phyloP scores from a whole-genome alignment of 2,329 filamentous ascomycete genomes.

The Stemphylium lycopersici region DNA sequence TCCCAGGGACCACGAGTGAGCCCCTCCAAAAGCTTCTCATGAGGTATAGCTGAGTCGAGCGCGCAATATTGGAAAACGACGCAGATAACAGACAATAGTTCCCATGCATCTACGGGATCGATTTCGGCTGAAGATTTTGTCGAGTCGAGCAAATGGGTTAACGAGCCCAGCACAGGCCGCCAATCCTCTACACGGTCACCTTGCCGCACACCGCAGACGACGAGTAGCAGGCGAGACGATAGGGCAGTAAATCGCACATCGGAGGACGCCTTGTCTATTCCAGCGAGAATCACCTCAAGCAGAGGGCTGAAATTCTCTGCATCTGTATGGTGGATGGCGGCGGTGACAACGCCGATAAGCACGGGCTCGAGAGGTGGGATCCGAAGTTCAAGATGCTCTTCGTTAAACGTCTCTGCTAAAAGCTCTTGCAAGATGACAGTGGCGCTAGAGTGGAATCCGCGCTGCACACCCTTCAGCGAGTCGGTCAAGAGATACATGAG shows the following conservation, averaged over 20 bases:
- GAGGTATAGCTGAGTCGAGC: slow-evolving; percentile 77
- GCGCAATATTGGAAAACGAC: slow-evolving; percentile 77
- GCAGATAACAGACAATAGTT: slow-evolving; percentile 58
- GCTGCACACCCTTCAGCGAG: slow-evolving; percentile 69
- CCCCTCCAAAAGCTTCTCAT: slow-evolving; percentile 68
- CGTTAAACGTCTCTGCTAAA: slow-evolving; percentile 43
- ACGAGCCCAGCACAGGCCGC: slow-evolving; percentile 63
- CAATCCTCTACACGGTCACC: slow-evolving; percentile 77
- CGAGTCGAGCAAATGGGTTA: slow-evolving; percentile 40
- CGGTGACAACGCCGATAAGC: slow-evolving; percentile 77
- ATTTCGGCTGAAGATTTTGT: slow-evolving; percentile 46
- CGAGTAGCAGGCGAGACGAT: slow-evolving; percentile 64
- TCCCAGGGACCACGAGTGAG: slow-evolving; percentile 71
- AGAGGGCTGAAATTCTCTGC: slow-evolving; percentile 74
- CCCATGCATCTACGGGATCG: slow-evolving; percentile 27
- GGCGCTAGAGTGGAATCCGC: slow-evolving; percentile 64
- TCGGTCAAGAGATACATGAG: slow-evolving; percentile 93
- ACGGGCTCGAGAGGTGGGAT: slow-evolving; percentile 63
- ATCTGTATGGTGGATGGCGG: slow-evolving; percentile 81
- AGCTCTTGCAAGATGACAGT: slow-evolving; percentile 60
- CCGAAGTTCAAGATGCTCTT: slow-evolving; percentile 49
- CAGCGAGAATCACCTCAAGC: slow-evolving; percentile 61
- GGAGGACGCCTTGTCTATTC: slow-evolving; percentile 49
- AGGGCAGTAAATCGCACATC: slow-evolving; percentile 45
- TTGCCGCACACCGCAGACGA: slow-evolving; percentile 78